Base-by-base conservation (phyloP, 169 alveolate genomes). In the Cryptosporidium canis region DNA sequence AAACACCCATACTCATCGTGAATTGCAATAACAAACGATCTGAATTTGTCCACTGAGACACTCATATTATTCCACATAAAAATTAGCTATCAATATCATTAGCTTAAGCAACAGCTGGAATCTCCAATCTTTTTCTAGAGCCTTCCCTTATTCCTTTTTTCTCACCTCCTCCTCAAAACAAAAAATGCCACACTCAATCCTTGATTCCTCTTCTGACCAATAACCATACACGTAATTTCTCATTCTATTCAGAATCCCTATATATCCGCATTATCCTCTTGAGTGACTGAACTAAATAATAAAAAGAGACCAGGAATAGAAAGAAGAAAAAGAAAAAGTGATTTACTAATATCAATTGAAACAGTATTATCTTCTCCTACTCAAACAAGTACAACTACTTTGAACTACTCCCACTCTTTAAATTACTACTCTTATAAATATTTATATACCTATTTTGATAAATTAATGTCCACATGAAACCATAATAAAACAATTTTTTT, bases 1-100 rank as follows among this genome's bases (percentile, higher is more conserved):
- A 77, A 41, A 43, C 43, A 77, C 12, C 87, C 87, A 33, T 56
- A 44, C 45, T 77, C 64, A 3, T 27, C 29, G 45, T 77, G 87
- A 27, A 58, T 37, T 11, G 61, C 87, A 31, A 77, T 53, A 56
- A 55, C 61, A 58, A 77, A 77, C 11, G 87, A 55, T 44, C 63
- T 77, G 45, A 16, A 61, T 27, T 77, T 58, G 24, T 51, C 9
- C 27, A n/a, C 27, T 4, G 12, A 51, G 63, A 21, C 33, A n/a
- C 24, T 18, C 24, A n/a, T 27, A 48, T 16, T 0, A 48, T 4
- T 51, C 8, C 24, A 21, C n/a, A 51, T 51, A n/a, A 51, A 2
- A 51, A 21, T 51, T 0, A 18, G 24, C 24, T 21, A 51, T n/a
- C 24, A 3, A 0, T 51, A 51, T 51, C 24, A 18, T 1, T 11